Percentiles rank a stretch among this genome's conserved stretches.
These are phyloP conservation scores for Pleurotus djamor DNA, from an alignment of 768 basidiomycete species.

Conservation along the genomic window DNA sequence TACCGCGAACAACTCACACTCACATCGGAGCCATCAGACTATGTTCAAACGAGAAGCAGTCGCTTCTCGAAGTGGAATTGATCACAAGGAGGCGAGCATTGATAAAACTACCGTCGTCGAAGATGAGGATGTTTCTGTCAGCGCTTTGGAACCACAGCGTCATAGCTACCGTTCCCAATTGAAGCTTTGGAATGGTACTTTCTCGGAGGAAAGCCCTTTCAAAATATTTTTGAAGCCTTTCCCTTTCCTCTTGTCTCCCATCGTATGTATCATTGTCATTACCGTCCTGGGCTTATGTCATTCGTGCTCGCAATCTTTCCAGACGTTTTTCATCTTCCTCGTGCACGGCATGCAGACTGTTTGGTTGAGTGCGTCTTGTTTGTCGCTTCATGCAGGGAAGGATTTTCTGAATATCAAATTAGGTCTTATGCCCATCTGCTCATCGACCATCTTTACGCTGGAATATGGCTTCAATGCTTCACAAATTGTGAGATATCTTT, in stretches of 20 bases:
- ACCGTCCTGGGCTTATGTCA: not conserved
- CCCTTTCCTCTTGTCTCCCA: slow-evolving; percentile 39
- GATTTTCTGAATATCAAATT: not conserved
- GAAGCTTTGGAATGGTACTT: slow-evolving; percentile 33
- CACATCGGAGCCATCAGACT: slow-evolving; percentile 21
- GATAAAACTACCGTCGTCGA: slow-evolving; percentile 9
- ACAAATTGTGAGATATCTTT: slow-evolving; percentile 26
- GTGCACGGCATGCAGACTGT: slow-evolving; percentile 40
- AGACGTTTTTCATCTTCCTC: slow-evolving; percentile 37
- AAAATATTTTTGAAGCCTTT: slow-evolving; percentile 37
- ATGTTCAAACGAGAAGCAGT: slow-evolving; percentile 21
- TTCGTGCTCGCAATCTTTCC: not conserved
- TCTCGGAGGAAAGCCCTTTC: slow-evolving; percentile 29
- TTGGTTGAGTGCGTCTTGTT: slow-evolving; percentile 32
- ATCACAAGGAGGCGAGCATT: slow-evolving; percentile 11
- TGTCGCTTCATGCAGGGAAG: not conserved
- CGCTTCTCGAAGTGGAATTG: not conserved
- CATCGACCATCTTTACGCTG: slow-evolving; percentile 41
- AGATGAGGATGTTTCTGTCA: not conserved
- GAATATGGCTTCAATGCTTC: slow-evolving; percentile 39
- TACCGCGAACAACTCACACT: too few relatives aligned
- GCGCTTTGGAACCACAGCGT: slow-evolving; percentile 10
- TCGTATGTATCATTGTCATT: slow-evolving; percentile 21
- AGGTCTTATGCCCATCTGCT: slow-evolving; percentile 41
- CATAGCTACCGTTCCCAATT: slow-evolving; percentile 29